Evolutionary conservation across 495 filamentous ascomycete species (phyloP).

Genomic region (Penicillium salamii): DNA sequence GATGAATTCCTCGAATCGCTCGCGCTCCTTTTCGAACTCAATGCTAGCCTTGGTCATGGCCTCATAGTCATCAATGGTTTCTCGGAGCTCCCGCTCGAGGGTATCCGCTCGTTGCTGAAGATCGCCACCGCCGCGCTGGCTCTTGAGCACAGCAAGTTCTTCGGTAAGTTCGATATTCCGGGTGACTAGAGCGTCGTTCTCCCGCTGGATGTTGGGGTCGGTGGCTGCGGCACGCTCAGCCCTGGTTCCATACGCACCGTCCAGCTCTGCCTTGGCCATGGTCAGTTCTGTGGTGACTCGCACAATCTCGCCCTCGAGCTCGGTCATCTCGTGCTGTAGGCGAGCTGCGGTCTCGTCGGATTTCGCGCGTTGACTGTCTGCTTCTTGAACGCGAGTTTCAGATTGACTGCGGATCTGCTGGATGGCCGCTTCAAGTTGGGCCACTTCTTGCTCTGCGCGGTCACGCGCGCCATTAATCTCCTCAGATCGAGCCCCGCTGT

Average conservation of each 20-base stretch:
- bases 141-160: slow-evolving; percentile 55
- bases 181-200: slow-evolving; percentile 62
- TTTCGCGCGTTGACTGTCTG: slow-evolving; percentile 20
- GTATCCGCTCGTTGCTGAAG: slow-evolving; percentile 56
- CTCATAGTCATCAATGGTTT: slow-evolving; percentile 82
- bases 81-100: slow-evolving; percentile 76
- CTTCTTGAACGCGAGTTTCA: slow-evolving; percentile 32
- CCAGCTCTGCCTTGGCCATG: slow-evolving; percentile 89
- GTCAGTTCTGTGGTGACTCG: slow-evolving; percentile 87
- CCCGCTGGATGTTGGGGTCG: slow-evolving; percentile 61
- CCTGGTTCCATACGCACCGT: slow-evolving; percentile 83
- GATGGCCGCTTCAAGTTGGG: slow-evolving; percentile 37
- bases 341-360: slow-evolving; percentile 50
- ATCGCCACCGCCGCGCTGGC: slow-evolving; percentile 41
- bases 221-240: slow-evolving; percentile 73
- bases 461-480: slow-evolving; percentile 24
- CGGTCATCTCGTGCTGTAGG: slow-evolving; percentile 62
- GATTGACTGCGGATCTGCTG: slow-evolving; percentile 36
- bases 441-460: slow-evolving; percentile 30
- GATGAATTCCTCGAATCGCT: slow-evolving; percentile 69
- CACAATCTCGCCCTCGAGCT: slow-evolving; percentile 77
- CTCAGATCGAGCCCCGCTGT: slow-evolving; percentile 10
- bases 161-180: slow-evolving; percentile 57
- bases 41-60: slow-evolving; percentile 82
- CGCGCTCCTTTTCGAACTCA: slow-evolving; percentile 81